Evolutionary conservation across 805 yeast genomes (phyloP).

Genomic region (Candida hispaniensis): DNA sequence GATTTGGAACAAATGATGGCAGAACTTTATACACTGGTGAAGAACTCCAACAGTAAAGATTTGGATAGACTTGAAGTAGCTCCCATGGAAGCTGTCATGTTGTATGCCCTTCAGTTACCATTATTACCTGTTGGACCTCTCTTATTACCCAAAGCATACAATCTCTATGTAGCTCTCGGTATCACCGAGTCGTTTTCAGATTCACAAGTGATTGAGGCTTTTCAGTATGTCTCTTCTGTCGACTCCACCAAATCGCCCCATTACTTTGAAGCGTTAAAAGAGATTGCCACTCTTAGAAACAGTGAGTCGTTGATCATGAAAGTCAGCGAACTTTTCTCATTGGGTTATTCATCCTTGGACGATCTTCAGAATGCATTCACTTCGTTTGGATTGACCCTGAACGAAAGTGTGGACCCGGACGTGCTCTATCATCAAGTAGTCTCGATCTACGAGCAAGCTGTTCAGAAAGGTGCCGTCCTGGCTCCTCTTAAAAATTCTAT

Average conservation of each 20-base stretch:
- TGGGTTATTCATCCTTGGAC: slow-evolving; percentile 42
- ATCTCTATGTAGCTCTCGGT: slow-evolving; percentile 38
- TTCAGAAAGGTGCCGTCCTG: slow-evolving; percentile 7
- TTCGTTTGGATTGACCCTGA: slow-evolving; percentile 27
- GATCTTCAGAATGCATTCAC: slow-evolving; percentile 36
- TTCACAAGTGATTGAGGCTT: slow-evolving; percentile 38
- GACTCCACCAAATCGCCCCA: slow-evolving; percentile 40
- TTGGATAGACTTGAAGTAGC: slow-evolving; percentile 8
- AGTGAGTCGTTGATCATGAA: slow-evolving; percentile 37
- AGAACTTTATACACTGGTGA: slow-evolving; percentile 14
- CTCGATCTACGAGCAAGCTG: slow-evolving; percentile 7
- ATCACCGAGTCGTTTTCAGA: slow-evolving; percentile 40
- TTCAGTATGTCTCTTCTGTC: slow-evolving; percentile 31
- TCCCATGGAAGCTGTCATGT: slow-evolving; percentile 5
- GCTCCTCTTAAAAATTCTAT: slow-evolving; percentile 18
- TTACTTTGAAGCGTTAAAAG: slow-evolving; percentile 49
- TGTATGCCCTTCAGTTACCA: background rate
- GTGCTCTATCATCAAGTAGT: slow-evolving; percentile 7
- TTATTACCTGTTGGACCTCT: slow-evolving; percentile 1
- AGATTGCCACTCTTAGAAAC: slow-evolving; percentile 38
- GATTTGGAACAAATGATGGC: slow-evolving; percentile 17
- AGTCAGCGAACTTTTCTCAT: slow-evolving; percentile 39
- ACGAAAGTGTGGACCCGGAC: slow-evolving; percentile 17
- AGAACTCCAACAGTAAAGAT: slow-evolving; percentile 3
- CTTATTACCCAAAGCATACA: slow-evolving; percentile 17